Percentiles rank a stretch among this genome's conserved stretches.
Conservation (phyloP, 1,139 yeast species). For the Geotrichum fermentans region DNA sequence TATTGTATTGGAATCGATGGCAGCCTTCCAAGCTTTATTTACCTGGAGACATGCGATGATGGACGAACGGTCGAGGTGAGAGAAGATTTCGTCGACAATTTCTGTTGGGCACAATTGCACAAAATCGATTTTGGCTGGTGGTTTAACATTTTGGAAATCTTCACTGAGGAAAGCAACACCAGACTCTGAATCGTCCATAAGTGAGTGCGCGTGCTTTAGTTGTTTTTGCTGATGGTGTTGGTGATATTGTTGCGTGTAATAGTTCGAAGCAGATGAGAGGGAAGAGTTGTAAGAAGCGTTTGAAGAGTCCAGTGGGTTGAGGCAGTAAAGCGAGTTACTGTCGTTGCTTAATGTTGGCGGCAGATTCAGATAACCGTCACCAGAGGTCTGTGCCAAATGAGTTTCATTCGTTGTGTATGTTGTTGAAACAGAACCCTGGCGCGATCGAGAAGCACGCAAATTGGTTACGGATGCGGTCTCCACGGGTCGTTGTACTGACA, state of each 20-base stretch:
- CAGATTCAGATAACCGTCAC: not conserved
- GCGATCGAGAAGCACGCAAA: slow-evolving; percentile 9
- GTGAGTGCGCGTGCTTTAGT: slow-evolving; percentile 2
- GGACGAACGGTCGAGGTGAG: slow-evolving; percentile 24
- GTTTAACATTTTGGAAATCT: slow-evolving; percentile 1
- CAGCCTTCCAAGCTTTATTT: slow-evolving; percentile 27
- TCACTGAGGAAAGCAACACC: slow-evolving; percentile 3
- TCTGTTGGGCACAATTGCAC: slow-evolving; percentile 31
- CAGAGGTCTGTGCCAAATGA: not conserved
- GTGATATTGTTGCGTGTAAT: slow-evolving; percentile 16
- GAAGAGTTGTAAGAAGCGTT: slow-evolving; percentile 10
- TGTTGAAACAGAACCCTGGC: slow-evolving; percentile 16
- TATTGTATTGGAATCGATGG: slow-evolving; percentile 26
- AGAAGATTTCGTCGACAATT: slow-evolving; percentile 27
- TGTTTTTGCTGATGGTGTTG: slow-evolving; percentile 6
- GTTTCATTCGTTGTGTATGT: slow-evolving; percentile 3
- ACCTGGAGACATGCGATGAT: slow-evolving; percentile 28
- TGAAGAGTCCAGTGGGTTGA: not conserved
- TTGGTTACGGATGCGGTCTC: slow-evolving; percentile 16
- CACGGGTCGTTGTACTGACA: slow-evolving; percentile 2
- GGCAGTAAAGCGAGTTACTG: slow-evolving; percentile 4
- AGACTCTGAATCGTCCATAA: slow-evolving; percentile 11
- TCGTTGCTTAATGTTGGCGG: slow-evolving; percentile 3
- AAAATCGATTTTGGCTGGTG: slow-evolving; percentile 24
- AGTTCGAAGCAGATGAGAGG: slow-evolving; percentile 11